Evolutionary conservation across 2,329 filamentous ascomycete genomes (phyloP).

Genomic region (Alternaria arbusti): DNA sequence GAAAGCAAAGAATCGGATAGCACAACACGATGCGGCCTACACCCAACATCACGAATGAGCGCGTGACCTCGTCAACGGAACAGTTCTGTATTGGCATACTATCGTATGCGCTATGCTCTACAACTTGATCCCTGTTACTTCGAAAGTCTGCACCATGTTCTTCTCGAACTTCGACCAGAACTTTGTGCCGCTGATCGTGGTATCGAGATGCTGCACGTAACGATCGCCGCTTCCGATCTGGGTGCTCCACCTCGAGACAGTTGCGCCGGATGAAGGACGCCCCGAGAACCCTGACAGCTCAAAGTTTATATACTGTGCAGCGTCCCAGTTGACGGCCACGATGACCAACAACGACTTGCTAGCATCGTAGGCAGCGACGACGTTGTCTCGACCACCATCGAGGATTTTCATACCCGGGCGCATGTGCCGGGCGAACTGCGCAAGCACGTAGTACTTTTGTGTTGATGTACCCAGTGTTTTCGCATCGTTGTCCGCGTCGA

Average conservation of each 20-base stretch:
- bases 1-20: constrained; percentile 41
- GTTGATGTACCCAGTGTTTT: constrained; percentile 5
- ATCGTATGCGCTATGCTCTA: not conserved
- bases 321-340: constrained; percentile 10
- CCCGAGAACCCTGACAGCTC: constrained; percentile 10
- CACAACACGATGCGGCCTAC: not conserved
- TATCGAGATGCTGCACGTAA: constrained; percentile 7
- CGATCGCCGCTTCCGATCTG: constrained; percentile 10
- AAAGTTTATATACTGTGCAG: constrained; percentile 10
- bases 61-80: not conserved
- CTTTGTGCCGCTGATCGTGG: constrained; percentile 1
- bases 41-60: not conserved
- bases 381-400: constrained; percentile 7
- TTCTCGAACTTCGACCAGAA: constrained; percentile 13
- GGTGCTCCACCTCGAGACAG: constrained; percentile 9
- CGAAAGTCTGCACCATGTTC: constrained; percentile 13
- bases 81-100: not conserved
- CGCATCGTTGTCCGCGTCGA: constrained; percentile 12
- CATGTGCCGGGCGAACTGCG: constrained; percentile 12
- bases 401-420: constrained; percentile 11
- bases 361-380: constrained; percentile 11
- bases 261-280: not conserved
- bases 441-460: constrained; percentile 12
- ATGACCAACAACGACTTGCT: constrained; percentile 5
- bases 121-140: constrained; percentile 7